Conservation (phyloP, 495 filamentous ascomycete species). For the Recurvomyces mirabilis region DNA sequence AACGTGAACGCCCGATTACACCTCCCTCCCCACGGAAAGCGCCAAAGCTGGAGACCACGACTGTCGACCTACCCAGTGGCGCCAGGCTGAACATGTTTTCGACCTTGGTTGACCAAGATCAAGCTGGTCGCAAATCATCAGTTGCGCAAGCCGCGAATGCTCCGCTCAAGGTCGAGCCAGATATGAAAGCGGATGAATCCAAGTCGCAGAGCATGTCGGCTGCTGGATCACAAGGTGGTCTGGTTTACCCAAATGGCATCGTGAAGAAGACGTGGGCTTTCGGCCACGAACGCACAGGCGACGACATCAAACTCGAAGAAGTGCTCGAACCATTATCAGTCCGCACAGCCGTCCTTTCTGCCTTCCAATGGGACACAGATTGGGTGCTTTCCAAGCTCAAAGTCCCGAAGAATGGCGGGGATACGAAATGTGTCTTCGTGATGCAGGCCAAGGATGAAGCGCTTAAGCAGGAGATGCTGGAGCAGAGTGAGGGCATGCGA, state of each 20-base stretch:
- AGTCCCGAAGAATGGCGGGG: slow-evolving; percentile 18
- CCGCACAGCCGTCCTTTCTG: slow-evolving; percentile 67
- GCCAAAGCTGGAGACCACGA: slow-evolving; percentile 17
- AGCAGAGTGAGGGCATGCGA: slow-evolving; percentile 41
- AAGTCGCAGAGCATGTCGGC: background rate
- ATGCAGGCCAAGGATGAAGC: slow-evolving; percentile 51
- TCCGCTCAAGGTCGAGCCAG: slow-evolving; percentile 6
- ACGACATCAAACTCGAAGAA: slow-evolving; percentile 87
- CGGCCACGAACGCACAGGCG: slow-evolving; percentile 39
- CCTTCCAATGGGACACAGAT: slow-evolving; percentile 73
- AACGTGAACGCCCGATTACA: slow-evolving; percentile 33
- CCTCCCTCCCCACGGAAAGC: slow-evolving; percentile 27
- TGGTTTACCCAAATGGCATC: slow-evolving; percentile 57
- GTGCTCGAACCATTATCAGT: slow-evolving; percentile 63
- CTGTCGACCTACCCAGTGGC: slow-evolving; percentile 15
- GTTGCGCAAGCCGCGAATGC: slow-evolving; percentile 14
- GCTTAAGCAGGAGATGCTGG: slow-evolving; percentile 22
- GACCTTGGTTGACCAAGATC: slow-evolving; percentile 9
- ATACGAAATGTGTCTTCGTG: slow-evolving; percentile 51
- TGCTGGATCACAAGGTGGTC: too few relatives aligned
- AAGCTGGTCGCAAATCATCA: slow-evolving; percentile 9
- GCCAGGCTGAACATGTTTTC: slow-evolving; percentile 14
- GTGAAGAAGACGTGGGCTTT: slow-evolving; percentile 75
- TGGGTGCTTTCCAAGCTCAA: slow-evolving; percentile 59
- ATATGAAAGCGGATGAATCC: background rate